Percentiles rank a stretch among this genome's conserved stretches.
phyloP scores from a whole-genome alignment of 1,284 basidiomycete species.

The Kwoniella shivajii region DNA sequence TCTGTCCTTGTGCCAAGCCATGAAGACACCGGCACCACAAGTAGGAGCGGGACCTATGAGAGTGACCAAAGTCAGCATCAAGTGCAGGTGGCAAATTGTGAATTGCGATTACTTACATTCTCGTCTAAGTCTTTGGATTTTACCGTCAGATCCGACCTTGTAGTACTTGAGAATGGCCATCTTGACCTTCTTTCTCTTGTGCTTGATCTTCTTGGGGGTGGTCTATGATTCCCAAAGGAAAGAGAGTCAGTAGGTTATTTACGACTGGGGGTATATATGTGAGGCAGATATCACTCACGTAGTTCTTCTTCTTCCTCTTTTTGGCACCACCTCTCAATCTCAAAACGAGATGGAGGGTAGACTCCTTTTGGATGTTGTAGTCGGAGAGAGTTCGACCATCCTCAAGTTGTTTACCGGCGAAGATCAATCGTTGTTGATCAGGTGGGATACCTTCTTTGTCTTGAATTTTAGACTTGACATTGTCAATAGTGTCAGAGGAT shows the following conservation, averaged over 20 bases:
- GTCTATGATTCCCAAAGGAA: conserved; percentile 61
- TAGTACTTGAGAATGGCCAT: conserved; percentile 98
- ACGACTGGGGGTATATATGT: conserved; percentile 13
- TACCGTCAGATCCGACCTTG: conserved; percentile 96
- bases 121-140: conserved; percentile 97
- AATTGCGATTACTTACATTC: conserved; percentile 63
- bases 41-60: conserved; percentile 60
- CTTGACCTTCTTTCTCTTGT: conserved; percentile 99
- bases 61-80: neutral
- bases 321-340: conserved; percentile 79
- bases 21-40: conserved; percentile 95
- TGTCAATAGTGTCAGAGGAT: conserved; percentile 90
- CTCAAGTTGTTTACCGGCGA: conserved; percentile 97
- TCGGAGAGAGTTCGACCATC: conserved; percentile 86
- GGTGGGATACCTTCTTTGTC: conserved; percentile 83
- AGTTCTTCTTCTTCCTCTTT: conserved; percentile 99
- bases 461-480: conserved; percentile 95
- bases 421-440: conserved; percentile 97
- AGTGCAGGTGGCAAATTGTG: conserved; percentile 55
- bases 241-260: neutral
- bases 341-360: conserved; percentile 93
- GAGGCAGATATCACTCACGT: conserved; percentile 60
- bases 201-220: conserved; percentile 99
- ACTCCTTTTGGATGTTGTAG: conserved; percentile 97
- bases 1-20: conserved; percentile 93